Percentiles rank a stretch among this genome's conserved stretches.
Conservation (phyloP, 495 filamentous ascomycete genomes). For the Aspergillus kassunensis region DNA sequence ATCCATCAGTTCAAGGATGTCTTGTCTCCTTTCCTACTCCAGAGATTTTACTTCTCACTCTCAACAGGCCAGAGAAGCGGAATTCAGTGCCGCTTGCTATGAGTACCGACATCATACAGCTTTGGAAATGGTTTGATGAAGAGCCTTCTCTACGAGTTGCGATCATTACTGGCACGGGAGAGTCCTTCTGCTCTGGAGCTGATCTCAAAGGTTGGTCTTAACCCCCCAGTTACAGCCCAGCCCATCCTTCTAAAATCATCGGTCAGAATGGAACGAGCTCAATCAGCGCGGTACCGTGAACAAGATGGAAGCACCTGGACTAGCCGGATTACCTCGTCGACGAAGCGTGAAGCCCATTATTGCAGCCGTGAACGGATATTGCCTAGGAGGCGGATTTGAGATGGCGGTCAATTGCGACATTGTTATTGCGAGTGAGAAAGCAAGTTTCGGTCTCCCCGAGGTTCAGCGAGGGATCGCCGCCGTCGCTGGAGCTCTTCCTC, state of each 20-base stretch:
- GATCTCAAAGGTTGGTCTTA: slow-evolving; percentile 40
- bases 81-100: slow-evolving; percentile 44
- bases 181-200: slow-evolving; percentile 55
- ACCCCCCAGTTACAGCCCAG: not conserved
- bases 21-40: slow-evolving; percentile 39
- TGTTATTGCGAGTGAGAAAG: slow-evolving; percentile 52
- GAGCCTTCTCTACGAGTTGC: slow-evolving; percentile 49
- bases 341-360: slow-evolving; percentile 58
- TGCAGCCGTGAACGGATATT: slow-evolving; percentile 71
- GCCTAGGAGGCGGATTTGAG: slow-evolving; percentile 71
- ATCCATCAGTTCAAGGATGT: slow-evolving; percentile 26
- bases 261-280: slow-evolving; percentile 38
- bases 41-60: slow-evolving; percentile 39
- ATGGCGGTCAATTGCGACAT: slow-evolving; percentile 69
- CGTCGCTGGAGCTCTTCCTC: slow-evolving; percentile 66
- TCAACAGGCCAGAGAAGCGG: slow-evolving; percentile 44
- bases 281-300: slow-evolving; percentile 36
- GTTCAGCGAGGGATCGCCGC: slow-evolving; percentile 66
- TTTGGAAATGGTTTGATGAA: slow-evolving; percentile 51
- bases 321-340: slow-evolving; percentile 53
- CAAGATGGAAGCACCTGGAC: slow-evolving; percentile 44
- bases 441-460: slow-evolving; percentile 63
- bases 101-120: slow-evolving; percentile 43
- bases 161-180: slow-evolving; percentile 53
- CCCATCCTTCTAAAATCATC: not conserved